A percentile compares a stretch with the other conserved stretches of the same genome.
These are phyloP conservation scores for Trametes gibbosa DNA, from an alignment of 768 basidiomycete genomes.

Conservation along the genomic window DNA sequence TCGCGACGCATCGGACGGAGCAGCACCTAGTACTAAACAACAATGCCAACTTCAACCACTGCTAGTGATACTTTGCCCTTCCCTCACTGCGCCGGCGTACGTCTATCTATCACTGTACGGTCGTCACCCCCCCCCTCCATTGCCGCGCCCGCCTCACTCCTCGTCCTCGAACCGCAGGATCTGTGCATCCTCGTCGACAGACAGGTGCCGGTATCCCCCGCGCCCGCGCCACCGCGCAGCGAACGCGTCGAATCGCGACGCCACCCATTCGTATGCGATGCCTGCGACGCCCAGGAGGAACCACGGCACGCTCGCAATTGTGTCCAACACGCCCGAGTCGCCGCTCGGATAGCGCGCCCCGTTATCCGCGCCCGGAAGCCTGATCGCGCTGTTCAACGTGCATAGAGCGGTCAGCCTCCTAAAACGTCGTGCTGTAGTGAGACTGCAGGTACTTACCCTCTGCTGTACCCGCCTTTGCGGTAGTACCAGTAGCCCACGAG, in stretches of 20 bases:
- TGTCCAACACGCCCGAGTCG: conserved; percentile 56
- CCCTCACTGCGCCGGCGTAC: not conserved
- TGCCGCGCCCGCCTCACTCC: conserved; percentile 32
- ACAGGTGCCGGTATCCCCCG: conserved; percentile 67
- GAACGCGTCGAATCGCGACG: conserved; percentile 42
- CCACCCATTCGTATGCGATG: conserved; percentile 67
- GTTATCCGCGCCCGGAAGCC: conserved; percentile 60
- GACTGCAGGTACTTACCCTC: conserved; percentile 56
- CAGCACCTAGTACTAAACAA: conserved; percentile 11
- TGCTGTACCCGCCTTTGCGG: conserved; percentile 62
- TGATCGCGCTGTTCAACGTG: conserved; percentile 57
- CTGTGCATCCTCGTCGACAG: conserved; percentile 87
- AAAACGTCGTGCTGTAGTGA: not conserved
- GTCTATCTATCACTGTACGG: not conserved
- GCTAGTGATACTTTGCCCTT: too few species aligned
- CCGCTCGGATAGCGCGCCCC: conserved; percentile 33
- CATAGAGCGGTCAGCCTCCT: conserved; percentile 14
- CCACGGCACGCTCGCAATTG: conserved; percentile 87
- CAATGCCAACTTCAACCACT: not conserved
- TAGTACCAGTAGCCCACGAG: conserved; percentile 83
- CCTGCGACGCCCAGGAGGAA: conserved; percentile 78
- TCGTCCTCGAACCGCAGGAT: conserved; percentile 85
- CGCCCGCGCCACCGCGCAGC: conserved; percentile 43
- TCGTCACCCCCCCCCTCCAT: too few species aligned
- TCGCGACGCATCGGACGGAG: not conserved